Percentiles rank a stretch among this genome's conserved stretches.
Conservation (phyloP, 208 protist species). For the Wallacemonas sp. region DNA sequence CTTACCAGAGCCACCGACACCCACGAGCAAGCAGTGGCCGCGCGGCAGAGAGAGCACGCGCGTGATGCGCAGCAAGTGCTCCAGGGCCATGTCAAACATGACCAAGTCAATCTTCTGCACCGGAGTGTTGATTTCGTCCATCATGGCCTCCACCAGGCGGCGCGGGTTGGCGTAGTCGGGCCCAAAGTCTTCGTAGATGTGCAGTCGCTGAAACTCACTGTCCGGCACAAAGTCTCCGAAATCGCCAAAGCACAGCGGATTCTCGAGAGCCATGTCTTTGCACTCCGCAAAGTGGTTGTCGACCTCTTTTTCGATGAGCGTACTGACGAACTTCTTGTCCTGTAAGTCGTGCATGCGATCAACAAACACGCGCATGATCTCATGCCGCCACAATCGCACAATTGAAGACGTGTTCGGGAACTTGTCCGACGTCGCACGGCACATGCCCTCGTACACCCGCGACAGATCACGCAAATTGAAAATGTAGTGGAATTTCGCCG, state of each 20-base stretch:
- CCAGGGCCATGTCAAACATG: slow-evolving; percentile 98
- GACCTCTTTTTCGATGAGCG: slow-evolving; percentile 83
- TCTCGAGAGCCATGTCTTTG: slow-evolving; percentile 53
- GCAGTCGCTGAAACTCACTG: slow-evolving; percentile 62
- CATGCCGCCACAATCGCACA: slow-evolving; percentile 98
- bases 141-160: slow-evolving; percentile 90
- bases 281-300: slow-evolving; percentile 63
- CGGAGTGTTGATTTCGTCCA: slow-evolving; percentile 95
- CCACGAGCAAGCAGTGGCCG: slow-evolving; percentile 97
- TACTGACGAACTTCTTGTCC: slow-evolving; percentile 92
- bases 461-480: slow-evolving; percentile 99
- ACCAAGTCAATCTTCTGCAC: slow-evolving; percentile 96
- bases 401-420: slow-evolving; percentile 70
- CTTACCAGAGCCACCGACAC: slow-evolving; percentile 98
- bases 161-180: slow-evolving; percentile 75
- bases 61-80: slow-evolving; percentile 96
- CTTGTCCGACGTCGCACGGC: slow-evolving; percentile 91
- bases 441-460: slow-evolving; percentile 98
- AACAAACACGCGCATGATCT: slow-evolving; percentile 96
- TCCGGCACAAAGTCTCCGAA: slow-evolving; percentile 93
- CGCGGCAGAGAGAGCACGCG: slow-evolving; percentile 96
- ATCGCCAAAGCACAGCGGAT: slow-evolving; percentile 96
- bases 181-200: slow-evolving; percentile 94
- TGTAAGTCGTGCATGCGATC: slow-evolving; percentile 95
- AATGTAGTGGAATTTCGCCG: slow-evolving; percentile 99